These are phyloP conservation scores for Podaxis sp. DNA, from an alignment of 768 basidiomycete species.

Conservation along the genomic window DNA sequence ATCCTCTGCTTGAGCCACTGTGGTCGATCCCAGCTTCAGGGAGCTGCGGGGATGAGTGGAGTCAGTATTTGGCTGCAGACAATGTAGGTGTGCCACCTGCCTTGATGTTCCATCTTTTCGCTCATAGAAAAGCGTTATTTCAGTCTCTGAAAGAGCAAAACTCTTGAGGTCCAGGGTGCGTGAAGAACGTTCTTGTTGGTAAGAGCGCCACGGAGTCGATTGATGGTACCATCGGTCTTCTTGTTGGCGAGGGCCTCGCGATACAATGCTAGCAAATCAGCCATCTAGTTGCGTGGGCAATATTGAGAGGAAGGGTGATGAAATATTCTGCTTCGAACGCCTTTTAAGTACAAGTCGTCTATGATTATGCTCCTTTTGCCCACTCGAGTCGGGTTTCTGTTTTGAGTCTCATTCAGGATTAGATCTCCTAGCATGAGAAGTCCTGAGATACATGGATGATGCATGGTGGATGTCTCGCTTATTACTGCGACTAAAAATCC, in stretches of 20 bases:
- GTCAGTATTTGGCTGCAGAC: neutral
- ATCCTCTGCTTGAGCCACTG: neutral
- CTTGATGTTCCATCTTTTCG: neutral
- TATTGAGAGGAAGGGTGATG: too few relatives aligned
- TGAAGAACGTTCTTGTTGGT: neutral
- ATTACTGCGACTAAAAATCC: neutral
- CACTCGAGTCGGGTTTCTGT: neutral
- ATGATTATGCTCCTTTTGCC: too few relatives aligned
- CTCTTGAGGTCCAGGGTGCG: neutral
- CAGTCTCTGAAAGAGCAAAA: neutral
- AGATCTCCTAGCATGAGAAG: neutral
- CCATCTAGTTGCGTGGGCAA: too few relatives aligned
- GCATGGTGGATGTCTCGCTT: neutral
- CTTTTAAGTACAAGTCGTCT: too few relatives aligned
- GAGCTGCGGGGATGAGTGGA: neutral
- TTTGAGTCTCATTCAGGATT: neutral
- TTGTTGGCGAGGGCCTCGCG: neutral
- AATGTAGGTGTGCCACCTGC: neutral
- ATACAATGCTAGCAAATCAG: too few relatives aligned
- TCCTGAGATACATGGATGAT: neutral
- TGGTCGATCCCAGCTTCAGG: neutral
- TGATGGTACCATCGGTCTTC: neutral
- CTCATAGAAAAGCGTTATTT: neutral
- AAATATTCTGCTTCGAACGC: too few relatives aligned
- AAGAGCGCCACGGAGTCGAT: neutral